Conservation (phyloP, 2,329 filamentous ascomycete genomes). For the Sphaerulina musiva region DNA sequence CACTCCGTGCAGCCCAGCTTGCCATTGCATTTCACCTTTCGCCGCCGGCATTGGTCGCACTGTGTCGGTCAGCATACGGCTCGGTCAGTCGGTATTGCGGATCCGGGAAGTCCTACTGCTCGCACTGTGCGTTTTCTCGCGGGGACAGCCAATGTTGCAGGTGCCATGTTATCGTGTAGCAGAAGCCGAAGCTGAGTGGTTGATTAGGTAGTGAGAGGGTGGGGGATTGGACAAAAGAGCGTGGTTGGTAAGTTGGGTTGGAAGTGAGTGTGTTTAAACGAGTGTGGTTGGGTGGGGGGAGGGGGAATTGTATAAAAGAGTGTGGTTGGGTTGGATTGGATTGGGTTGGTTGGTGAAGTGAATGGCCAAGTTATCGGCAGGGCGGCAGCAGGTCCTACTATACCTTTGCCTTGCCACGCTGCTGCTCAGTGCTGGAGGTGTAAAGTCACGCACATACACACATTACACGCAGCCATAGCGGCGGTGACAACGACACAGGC, state of each 20-base stretch:
- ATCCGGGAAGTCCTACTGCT: conserved; percentile 7
- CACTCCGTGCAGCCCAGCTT: conserved; percentile 13
- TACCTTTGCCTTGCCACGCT: background rate
- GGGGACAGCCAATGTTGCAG: conserved; percentile 4
- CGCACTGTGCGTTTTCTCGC: conserved; percentile 13
- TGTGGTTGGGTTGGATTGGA: background rate
- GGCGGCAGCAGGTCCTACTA: conserved; percentile 5
- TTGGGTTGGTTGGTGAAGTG: background rate
- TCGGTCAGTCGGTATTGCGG: background rate
- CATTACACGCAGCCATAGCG: background rate
- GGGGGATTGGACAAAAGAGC: too few species aligned
- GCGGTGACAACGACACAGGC: conserved; percentile 8
- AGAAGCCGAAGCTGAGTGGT: background rate
- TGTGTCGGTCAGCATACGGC: background rate
- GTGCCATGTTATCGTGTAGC: conserved; percentile 4
- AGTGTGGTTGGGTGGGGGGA: too few species aligned
- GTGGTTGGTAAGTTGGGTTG: too few species aligned
- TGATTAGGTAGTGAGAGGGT: too few species aligned
- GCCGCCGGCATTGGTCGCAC: conserved; percentile 15
- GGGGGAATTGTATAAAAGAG: too few species aligned
- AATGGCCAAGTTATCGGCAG: background rate
- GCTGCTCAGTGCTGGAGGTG: background rate
- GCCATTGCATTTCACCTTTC: conserved; percentile 16
- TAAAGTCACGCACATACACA: background rate
- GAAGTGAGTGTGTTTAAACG: too few species aligned